phyloP scores from a whole-genome alignment of 176 grass and related monocot genomes.

The Tillandsia leiboldiana region DNA sequence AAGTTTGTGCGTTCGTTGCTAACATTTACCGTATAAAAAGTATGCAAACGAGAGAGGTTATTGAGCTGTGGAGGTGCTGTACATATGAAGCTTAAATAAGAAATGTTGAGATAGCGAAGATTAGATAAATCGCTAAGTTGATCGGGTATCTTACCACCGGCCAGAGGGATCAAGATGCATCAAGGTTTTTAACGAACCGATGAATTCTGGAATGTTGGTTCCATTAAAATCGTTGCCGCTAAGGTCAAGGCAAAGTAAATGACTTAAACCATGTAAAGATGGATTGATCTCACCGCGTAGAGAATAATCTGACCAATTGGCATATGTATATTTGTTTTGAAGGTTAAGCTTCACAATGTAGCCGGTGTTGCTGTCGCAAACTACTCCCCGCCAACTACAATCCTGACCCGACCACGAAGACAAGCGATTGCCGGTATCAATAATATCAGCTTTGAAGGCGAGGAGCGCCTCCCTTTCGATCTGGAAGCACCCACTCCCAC shows the following conservation, averaged over 20 bases:
- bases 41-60: no score
- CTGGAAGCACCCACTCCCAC: neutral
- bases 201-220: neutral
- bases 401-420: neutral
- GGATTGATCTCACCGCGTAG: neutral
- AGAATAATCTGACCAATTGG: no score
- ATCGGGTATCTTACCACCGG: neutral
- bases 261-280: constrained; percentile 7
- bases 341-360: constrained; percentile 1
- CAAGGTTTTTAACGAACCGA: neutral
- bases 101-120: no score
- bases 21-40: no score
- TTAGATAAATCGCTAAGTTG: no score
- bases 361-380: neutral
- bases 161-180: neutral
- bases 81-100: no score
- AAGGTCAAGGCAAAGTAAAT: neutral
- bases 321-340: neutral
- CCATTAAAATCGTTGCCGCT: constrained; percentile 7
- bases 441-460: neutral
- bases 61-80: no score
- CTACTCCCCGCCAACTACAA: neutral
- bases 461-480: constrained; percentile 5
- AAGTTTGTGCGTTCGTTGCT: no score
- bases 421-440: neutral